Evolutionary conservation across 768 basidiomycete species (phyloP).

Genomic region (Chlorophyllum brunneum): DNA sequence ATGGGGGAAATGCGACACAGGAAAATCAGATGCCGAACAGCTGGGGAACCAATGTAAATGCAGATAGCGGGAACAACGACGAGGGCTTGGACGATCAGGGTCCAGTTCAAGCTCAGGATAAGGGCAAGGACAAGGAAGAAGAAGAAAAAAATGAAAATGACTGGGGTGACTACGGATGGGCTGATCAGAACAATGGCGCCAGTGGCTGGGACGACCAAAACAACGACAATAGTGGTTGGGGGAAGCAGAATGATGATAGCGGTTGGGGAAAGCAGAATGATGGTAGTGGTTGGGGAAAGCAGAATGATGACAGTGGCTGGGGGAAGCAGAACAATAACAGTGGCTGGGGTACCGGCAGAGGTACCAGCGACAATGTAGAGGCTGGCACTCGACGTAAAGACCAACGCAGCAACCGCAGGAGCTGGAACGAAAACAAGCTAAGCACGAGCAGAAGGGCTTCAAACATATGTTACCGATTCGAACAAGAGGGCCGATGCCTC

Average conservation of each 20-base stretch:
- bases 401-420: not conserved
- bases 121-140: not conserved
- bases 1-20: too few relatives aligned
- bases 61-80: not conserved
- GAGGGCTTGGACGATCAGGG: not conserved
- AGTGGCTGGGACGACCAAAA: constrained; percentile 4
- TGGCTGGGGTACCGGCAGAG: constrained; percentile 2
- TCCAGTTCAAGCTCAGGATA: not conserved
- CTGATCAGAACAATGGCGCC: not conserved
- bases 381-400: not conserved
- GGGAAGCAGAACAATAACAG: constrained; percentile 6
- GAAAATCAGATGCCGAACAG: not conserved
- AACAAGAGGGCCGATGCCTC: constrained; percentile 15
- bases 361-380: not conserved
- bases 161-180: not conserved
- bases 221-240: constrained; percentile 10
- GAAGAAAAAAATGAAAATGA: not conserved
- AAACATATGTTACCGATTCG: not conserved
- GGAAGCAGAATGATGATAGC: not conserved
- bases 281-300: not conserved
- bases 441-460: not conserved
- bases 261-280: constrained; percentile 5
- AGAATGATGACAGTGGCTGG: constrained; percentile 14
- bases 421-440: not conserved
- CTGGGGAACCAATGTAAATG: not conserved